These are phyloP conservation scores for Fraxinus ornus DNA, from an alignment of 305 asterid species.

Conservation along the genomic window DNA sequence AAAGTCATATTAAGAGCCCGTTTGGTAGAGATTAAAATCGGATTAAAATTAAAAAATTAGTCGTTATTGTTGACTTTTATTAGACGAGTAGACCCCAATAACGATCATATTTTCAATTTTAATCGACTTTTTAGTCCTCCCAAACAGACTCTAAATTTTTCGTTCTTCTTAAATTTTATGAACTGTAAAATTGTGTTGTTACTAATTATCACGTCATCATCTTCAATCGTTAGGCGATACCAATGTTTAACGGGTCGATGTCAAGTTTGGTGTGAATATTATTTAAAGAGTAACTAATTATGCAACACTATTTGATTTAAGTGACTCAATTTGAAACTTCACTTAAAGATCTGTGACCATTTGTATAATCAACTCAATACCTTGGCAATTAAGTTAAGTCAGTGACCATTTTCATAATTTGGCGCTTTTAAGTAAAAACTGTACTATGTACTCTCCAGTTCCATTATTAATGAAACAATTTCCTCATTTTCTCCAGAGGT, in stretches of 20 bases:
- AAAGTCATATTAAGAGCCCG: not conserved
- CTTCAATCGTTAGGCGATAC: not conserved
- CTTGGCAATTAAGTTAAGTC: not conserved
- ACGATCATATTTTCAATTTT: no score
- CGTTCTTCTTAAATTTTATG: not conserved
- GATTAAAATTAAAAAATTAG: no score
- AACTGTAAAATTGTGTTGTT: not conserved
- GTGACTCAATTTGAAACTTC: not conserved
- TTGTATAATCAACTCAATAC: not conserved
- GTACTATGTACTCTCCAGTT: not conserved
- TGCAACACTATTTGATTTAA: not conserved
- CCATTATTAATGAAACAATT: not conserved
- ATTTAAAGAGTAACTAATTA: not conserved
- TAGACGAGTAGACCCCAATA: no score
- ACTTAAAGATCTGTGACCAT: not conserved
- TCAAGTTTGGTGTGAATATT: not conserved
- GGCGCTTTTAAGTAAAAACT: not conserved
- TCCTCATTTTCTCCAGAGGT: not conserved
- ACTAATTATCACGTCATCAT: not conserved
- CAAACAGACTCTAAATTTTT: no score
- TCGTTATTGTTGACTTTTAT: no score
- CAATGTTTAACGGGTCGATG: not conserved
- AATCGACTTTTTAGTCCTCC: no score
- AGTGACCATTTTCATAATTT: not conserved
- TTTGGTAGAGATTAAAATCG: no score